These are phyloP conservation scores for Abelmoschus esculentus DNA, from an alignment of 345 rosid genomes.

Conservation along the genomic window DNA sequence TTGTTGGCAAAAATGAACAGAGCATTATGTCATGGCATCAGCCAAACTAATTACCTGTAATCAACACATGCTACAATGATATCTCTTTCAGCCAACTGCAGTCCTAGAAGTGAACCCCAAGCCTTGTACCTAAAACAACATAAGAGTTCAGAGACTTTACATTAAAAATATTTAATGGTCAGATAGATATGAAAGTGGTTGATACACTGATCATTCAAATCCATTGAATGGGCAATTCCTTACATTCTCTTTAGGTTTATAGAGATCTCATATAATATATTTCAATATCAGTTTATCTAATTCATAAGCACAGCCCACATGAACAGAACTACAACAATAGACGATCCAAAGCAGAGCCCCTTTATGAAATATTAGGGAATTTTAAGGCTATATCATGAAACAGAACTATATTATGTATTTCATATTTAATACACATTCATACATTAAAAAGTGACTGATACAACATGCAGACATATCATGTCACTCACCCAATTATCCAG, in stretches of 20 bases:
- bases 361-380: neutral
- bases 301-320: neutral
- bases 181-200: neutral
- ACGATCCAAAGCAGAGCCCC: neutral
- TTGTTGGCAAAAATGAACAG: neutral
- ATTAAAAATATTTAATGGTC: neutral
- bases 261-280: neutral
- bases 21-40: slow-evolving; percentile 1
- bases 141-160: slow-evolving; percentile 12
- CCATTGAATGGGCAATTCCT: neutral
- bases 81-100: slow-evolving; percentile 88
- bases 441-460: neutral
- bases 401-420: too few relatives aligned
- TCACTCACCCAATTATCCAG: slow-evolving; percentile 91
- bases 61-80: slow-evolving; percentile 90
- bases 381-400: neutral
- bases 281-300: neutral
- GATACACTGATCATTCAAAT: neutral
- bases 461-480: slow-evolving; percentile 7
- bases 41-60: slow-evolving; percentile 58
- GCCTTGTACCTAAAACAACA: slow-evolving; percentile 76
- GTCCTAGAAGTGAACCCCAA: slow-evolving; percentile 97
- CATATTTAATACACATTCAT: too few relatives aligned
- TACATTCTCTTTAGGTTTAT: neutral
- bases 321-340: neutral